Base-by-base conservation (phyloP, 345 rosid genomes). In the Ceriops decandra region DNA sequence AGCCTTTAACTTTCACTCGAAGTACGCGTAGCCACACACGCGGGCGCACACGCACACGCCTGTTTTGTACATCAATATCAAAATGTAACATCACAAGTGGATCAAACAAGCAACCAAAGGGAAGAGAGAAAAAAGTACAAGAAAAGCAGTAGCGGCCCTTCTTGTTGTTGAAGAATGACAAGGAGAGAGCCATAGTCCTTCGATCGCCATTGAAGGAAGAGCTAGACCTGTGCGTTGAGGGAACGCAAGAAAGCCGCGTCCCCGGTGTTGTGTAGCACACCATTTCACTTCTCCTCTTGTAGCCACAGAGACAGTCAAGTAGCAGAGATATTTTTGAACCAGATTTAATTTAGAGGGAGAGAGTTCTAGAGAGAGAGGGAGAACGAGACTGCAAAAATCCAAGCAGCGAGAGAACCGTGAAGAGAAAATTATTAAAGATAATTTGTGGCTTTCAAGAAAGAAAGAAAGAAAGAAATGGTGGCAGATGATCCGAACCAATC, bases 121-220 rank as follows among this genome's bases (percentile, higher is more conserved):
- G 65, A 73, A 64, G 66, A 63, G 58, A 58, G 38, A 70, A 70
- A 70, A 70, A 54, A 60, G 67, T 87, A 81, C 91, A 78, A 69
- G 95, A 78, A 54, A 79, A 75, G 28, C 83, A 67, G 32, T 82
- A 75, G 28, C 84, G 71, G 32, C 81, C 57, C 66, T 82, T 86
- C 81, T 84, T 90, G 49, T 13, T 42, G 49, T 42, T 42, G 49
- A 42, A 15, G 70, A 73, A 67, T 51, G 77, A 74, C 70, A 91
- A 72, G 7, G 93, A 76, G 24, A 82, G 67, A 51, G 75, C 67
- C 51, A 76, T 63, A 64, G 33, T 78, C 82, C 85, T 68, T 30
- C 84, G 84, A 82, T 86, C 81, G 53, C 83, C 90, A 71, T 62
- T 73, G 82, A 83, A 85, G 74, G 70, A 76, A 0, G 83, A 81